A percentile compares a stretch with the other conserved stretches of the same genome.
Conservation (phyloP, 2,329 filamentous ascomycete species). For the Teratosphaeria nubilosa region DNA sequence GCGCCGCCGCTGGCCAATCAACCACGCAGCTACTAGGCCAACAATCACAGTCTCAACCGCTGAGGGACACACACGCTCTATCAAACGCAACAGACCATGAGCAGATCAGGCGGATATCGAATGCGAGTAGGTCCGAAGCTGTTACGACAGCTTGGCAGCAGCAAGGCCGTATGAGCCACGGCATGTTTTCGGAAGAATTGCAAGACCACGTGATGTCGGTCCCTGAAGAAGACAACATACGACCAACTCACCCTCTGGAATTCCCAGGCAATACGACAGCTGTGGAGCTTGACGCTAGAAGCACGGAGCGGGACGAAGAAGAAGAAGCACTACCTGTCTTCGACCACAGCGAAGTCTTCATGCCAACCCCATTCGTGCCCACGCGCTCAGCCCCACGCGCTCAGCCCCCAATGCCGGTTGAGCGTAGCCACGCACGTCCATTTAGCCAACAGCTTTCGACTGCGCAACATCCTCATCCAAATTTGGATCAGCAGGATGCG, state of each 20-base stretch:
- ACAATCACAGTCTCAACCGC: neutral
- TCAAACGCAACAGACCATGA: neutral
- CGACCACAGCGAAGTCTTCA: conserved; percentile 12
- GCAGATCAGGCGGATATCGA: neutral
- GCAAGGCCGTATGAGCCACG: neutral
- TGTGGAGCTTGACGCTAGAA: conserved; percentile 1
- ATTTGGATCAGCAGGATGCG: neutral
- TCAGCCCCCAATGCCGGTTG: conserved; percentile 1
- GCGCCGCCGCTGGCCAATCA: neutral
- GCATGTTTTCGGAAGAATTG: conserved; percentile 3
- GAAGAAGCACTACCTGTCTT: conserved; percentile 10
- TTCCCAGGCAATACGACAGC: conserved; percentile 1
- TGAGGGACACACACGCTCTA: neutral
- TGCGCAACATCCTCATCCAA: too few species aligned
- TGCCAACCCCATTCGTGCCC: conserved; percentile 4
- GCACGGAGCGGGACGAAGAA: conserved; percentile 2
- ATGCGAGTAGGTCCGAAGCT: neutral
- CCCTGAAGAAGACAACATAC: neutral
- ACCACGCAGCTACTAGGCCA: neutral
- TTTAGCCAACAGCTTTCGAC: neutral
- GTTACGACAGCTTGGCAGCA: conserved; percentile 8
- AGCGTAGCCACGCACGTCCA: neutral
- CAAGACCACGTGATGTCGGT: conserved; percentile 1
- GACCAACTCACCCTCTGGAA: neutral
- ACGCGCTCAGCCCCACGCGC: conserved; percentile 1